Evolutionary conservation across 1,284 basidiomycete species (phyloP).

Genomic region (Apiotrichum akiyoshidainum): DNA sequence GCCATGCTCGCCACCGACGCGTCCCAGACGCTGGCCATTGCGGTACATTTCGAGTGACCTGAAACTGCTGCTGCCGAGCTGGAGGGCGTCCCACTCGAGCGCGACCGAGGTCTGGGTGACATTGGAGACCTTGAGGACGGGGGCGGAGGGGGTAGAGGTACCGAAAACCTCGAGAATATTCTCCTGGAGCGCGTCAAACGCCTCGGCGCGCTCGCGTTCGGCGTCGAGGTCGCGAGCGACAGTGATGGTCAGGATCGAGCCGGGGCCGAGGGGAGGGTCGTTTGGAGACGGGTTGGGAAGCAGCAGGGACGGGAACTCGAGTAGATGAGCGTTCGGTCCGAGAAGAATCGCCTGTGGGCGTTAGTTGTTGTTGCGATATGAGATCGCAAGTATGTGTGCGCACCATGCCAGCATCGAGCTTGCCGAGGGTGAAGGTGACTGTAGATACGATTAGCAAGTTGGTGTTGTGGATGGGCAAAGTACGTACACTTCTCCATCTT

Average conservation of each 20-base stretch:
- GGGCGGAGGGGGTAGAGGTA: constrained; percentile 63
- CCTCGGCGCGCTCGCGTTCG: constrained; percentile 71
- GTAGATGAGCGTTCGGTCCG: constrained; percentile 85
- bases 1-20: constrained; percentile 39
- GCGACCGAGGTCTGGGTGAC: constrained; percentile 92
- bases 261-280: constrained; percentile 73
- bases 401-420: constrained; percentile 58
- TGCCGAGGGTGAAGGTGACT: constrained; percentile 67
- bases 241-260: constrained; percentile 94
- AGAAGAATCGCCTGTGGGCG: constrained; percentile 61
- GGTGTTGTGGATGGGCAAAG: neutral
- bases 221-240: constrained; percentile 78
- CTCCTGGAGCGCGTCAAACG: constrained; percentile 78
- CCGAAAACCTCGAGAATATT: constrained; percentile 75
- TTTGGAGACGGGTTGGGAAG: constrained; percentile 57
- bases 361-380: neutral
- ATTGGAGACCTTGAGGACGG: constrained; percentile 70
- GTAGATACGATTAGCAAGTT: constrained; percentile 7
- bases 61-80: constrained; percentile 77
- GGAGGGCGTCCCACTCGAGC: constrained; percentile 82
- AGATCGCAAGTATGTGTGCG: constrained; percentile 2
- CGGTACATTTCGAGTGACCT: constrained; percentile 85
- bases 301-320: constrained; percentile 91
- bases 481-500: constrained; percentile 24
- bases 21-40: constrained; percentile 77